Conservation (phyloP, 768 basidiomycete genomes). For the Mycena leptocephala region DNA sequence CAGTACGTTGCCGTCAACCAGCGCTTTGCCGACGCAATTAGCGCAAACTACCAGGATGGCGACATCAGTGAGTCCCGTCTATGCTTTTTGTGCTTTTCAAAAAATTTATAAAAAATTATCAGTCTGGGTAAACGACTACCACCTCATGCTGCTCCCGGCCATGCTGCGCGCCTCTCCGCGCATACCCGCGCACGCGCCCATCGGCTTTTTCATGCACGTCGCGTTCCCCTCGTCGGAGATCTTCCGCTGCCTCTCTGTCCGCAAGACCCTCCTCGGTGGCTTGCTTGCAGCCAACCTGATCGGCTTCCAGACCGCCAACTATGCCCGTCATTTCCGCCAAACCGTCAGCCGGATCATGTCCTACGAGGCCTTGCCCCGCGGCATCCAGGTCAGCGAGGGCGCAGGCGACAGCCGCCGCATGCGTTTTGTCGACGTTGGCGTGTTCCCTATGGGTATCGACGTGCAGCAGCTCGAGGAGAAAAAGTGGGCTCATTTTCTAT, state of each 20-base stretch:
- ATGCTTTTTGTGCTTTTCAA: slow-evolving; percentile 13
- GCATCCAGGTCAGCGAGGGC: slow-evolving; percentile 74
- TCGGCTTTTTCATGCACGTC: slow-evolving; percentile 97
- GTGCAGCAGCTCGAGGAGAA: slow-evolving; percentile 77
- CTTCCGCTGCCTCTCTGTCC: slow-evolving; percentile 90
- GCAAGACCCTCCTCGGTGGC: slow-evolving; percentile 85
- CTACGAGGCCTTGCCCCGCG: slow-evolving; percentile 87
- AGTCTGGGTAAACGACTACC: slow-evolving; percentile 96
- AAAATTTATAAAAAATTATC: not conserved
- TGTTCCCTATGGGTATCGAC: slow-evolving; percentile 95
- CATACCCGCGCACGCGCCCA: slow-evolving; percentile 73
- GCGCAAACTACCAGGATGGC: slow-evolving; percentile 86
- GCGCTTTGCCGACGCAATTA: slow-evolving; percentile 90
- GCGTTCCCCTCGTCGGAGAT: slow-evolving; percentile 97
- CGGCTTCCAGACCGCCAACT: slow-evolving; percentile 92
- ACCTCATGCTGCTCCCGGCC: slow-evolving; percentile 92
- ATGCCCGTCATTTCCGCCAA: slow-evolving; percentile 89
- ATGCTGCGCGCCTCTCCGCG: slow-evolving; percentile 80
- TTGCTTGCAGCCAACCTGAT: slow-evolving; percentile 95
- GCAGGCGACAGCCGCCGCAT: slow-evolving; percentile 55
- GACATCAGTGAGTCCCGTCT: slow-evolving; percentile 73
- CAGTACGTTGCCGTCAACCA: slow-evolving; percentile 94
- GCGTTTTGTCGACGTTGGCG: slow-evolving; percentile 87
- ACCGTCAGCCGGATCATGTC: slow-evolving; percentile 87
- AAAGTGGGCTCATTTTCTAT: slow-evolving; percentile 60